Percentiles rank a stretch among this genome's conserved stretches.
phyloP scores from a whole-genome alignment of 306 rosid species.

The Cucurbita pepo region DNA sequence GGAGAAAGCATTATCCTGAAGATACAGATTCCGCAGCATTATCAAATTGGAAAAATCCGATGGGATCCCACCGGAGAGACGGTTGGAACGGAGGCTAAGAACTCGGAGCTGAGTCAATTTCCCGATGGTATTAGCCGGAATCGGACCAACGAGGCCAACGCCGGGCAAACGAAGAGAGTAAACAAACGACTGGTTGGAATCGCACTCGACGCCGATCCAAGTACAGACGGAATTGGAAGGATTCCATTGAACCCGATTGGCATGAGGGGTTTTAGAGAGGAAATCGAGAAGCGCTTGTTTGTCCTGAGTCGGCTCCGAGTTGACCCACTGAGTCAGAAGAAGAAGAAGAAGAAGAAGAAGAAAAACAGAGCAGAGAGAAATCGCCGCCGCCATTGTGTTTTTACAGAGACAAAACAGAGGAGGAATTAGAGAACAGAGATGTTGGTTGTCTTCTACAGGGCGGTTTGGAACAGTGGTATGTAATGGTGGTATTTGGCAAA shows the following conservation, averaged over 20 bases:
- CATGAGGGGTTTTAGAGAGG: slow-evolving; percentile 42
- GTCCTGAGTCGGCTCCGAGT: slow-evolving; percentile 70
- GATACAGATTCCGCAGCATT: slow-evolving; percentile 48
- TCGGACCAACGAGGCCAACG: slow-evolving; percentile 55
- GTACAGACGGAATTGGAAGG: slow-evolving; percentile 52
- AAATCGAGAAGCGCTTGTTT: slow-evolving; percentile 82
- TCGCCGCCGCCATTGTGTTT: background rate
- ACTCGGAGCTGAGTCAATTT: slow-evolving; percentile 47
- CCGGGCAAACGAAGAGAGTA: slow-evolving; percentile 58
- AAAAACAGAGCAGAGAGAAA: background rate
- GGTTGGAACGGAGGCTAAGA: slow-evolving; percentile 74
- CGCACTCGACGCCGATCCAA: slow-evolving; percentile 75
- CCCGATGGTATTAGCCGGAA: slow-evolving; percentile 65
- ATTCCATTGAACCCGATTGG: slow-evolving; percentile 68
- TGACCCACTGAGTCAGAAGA: slow-evolving; percentile 14
- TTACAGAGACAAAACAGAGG: background rate
- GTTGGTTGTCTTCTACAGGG: too few relatives aligned
- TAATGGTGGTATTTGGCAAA: background rate
- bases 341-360: slow-evolving; percentile 2
- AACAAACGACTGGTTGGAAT: slow-evolving; percentile 34
- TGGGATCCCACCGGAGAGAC: slow-evolving; percentile 62
- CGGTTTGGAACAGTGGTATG: background rate
- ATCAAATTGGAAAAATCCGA: slow-evolving; percentile 50
- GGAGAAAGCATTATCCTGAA: slow-evolving; percentile 40
- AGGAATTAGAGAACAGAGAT: background rate